These are phyloP conservation scores for Oryza officinalis DNA, from an alignment of 176 grass and related monocot species.

Conservation along the genomic window DNA sequence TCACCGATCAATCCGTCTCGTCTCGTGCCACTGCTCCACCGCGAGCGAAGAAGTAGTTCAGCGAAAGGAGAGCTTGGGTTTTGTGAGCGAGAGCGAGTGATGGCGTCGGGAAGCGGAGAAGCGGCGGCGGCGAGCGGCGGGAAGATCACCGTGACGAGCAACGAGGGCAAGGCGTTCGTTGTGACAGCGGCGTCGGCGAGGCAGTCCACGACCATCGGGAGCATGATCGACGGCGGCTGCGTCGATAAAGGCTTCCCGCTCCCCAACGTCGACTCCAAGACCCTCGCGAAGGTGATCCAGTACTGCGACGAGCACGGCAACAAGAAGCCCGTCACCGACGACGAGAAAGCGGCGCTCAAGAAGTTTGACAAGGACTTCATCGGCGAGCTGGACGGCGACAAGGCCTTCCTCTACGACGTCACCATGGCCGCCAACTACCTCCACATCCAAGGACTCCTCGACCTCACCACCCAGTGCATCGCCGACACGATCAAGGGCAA, in stretches of 20 bases:
- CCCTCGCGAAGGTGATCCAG: neutral
- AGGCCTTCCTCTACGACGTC: neutral
- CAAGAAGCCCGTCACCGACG: neutral
- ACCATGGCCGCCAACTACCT: constrained; percentile 10
- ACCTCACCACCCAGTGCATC: neutral
- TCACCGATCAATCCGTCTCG: neutral
- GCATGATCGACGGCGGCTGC: too few species aligned
- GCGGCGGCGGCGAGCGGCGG: too few species aligned
- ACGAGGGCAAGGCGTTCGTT: too few species aligned
- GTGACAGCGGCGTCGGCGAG: too few species aligned
- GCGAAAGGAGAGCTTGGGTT: neutral
- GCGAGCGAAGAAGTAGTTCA: neutral
- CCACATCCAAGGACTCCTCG: neutral
- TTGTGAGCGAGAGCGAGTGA: neutral
- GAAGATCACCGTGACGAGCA: too few species aligned
- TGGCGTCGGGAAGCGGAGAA: neutral
- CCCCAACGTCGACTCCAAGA: neutral
- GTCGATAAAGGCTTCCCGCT: neutral
- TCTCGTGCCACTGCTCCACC: neutral
- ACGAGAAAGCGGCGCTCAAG: neutral
- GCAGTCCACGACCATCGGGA: too few species aligned
- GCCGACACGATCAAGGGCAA: neutral
- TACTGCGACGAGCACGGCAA: neutral
- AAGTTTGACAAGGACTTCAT: constrained; percentile 21
- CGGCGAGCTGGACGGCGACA: neutral